Percentiles rank a stretch among this genome's conserved stretches.
These are phyloP conservation scores for Solanum acaule DNA, from an alignment of 257 asterid genomes.

Conservation along the genomic window DNA sequence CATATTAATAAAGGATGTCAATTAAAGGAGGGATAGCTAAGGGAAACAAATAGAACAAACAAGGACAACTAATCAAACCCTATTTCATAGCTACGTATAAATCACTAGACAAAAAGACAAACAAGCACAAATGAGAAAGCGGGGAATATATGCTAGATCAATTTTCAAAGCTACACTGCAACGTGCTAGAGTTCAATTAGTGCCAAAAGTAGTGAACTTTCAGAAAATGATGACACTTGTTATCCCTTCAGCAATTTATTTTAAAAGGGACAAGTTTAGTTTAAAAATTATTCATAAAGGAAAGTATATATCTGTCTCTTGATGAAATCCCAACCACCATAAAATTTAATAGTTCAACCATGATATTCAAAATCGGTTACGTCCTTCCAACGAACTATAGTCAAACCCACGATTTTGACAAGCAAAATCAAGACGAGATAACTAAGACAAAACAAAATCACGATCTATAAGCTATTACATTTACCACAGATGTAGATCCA, in stretches of 20 bases:
- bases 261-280: not conserved
- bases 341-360: not conserved
- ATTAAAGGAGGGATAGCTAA: not conserved
- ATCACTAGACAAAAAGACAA: not conserved
- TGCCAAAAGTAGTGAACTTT: not conserved
- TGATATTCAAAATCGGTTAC: not conserved
- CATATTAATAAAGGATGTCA: not conserved
- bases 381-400: not conserved
- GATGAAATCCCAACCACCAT: not conserved
- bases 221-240: not conserved
- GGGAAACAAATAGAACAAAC: not conserved
- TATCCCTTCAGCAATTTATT: not conserved
- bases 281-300: not conserved
- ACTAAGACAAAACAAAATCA: not conserved
- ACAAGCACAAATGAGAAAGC: not conserved
- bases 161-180: not conserved
- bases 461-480: not conserved
- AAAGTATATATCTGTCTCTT: not conserved
- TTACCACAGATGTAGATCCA: not conserved
- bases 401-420: not conserved
- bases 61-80: not conserved
- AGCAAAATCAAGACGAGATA: not conserved
- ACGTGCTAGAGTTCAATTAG: not conserved
- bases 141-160: not conserved
- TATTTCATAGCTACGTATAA: not conserved